Evolutionary conservation across 805 yeast genomes (phyloP).

Genomic region (Wickerhamia fluorescens): DNA sequence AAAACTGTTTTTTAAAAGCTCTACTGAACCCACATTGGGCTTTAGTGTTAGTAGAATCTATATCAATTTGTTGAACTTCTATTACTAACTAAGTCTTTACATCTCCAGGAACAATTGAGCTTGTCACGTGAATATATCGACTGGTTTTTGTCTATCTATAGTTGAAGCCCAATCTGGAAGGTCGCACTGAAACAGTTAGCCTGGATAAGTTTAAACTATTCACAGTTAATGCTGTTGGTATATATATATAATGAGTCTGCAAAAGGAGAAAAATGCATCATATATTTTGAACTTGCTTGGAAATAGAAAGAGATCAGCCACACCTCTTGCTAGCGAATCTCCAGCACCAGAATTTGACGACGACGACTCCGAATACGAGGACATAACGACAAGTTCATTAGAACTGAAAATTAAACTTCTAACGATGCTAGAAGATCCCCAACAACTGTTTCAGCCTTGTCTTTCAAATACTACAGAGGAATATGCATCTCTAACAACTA

Average conservation of each 20-base stretch:
- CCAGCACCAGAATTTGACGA: slow-evolving; percentile 2
- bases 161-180: too few species aligned
- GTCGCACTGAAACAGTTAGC: too few species aligned
- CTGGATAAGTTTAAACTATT: too few species aligned
- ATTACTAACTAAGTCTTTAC: too few species aligned
- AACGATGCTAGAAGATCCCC: slow-evolving; percentile 1
- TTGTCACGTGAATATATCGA: too few species aligned
- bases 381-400: slow-evolving; percentile 7
- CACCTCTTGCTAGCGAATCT: background rate
- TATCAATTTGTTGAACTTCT: too few species aligned
- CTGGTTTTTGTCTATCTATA: too few species aligned
- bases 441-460: slow-evolving; percentile 5
- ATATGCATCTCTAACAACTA: slow-evolving; percentile 8
- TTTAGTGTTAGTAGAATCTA: too few species aligned
- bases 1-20: too few species aligned
- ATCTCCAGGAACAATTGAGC: too few species aligned
- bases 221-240: too few species aligned
- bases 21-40: too few species aligned
- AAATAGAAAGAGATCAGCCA: slow-evolving; percentile 5
- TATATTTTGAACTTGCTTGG: slow-evolving; percentile 16
- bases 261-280: slow-evolving; percentile 6
- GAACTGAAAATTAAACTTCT: slow-evolving; percentile 1
- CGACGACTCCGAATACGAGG: slow-evolving; percentile 15
- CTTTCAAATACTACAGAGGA: slow-evolving; percentile 4
- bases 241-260: background rate